Percentiles rank a stretch among this genome's conserved stretches.
Conservation (phyloP, 2,329 filamentous ascomycete genomes). For the Talaromyces sp. region DNA sequence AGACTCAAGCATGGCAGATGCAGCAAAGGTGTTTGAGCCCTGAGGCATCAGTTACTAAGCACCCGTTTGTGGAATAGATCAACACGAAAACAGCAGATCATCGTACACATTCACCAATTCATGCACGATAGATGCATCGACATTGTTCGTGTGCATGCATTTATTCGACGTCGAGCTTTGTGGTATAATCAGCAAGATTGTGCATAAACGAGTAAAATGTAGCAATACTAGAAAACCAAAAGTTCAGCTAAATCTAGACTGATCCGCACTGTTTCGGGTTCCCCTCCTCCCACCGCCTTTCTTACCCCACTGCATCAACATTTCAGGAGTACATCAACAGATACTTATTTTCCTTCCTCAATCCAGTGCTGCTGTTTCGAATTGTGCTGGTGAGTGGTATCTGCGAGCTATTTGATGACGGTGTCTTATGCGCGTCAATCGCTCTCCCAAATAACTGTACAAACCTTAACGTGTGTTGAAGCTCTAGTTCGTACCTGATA, state of each 20-base stretch:
- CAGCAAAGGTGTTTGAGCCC: not conserved
- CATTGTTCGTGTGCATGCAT: not conserved
- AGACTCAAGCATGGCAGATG: not conserved
- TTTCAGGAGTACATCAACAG: slow-evolving; percentile 9
- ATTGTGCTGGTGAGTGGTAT: not conserved
- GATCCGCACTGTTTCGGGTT: not conserved
- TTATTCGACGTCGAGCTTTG: not conserved
- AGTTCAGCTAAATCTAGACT: not conserved
- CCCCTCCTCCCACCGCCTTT: slow-evolving; percentile 16
- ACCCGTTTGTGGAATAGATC: not conserved
- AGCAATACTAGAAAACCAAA: not conserved
- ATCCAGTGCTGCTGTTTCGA: not conserved
- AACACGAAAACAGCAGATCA: not conserved
- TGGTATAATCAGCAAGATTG: not conserved
- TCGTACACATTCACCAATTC: not conserved
- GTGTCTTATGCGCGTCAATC: not conserved
- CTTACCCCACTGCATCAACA: slow-evolving; percentile 16
- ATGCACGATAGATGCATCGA: not conserved
- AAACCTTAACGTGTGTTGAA: not conserved
- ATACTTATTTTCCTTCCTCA: not conserved
- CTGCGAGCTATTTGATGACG: not conserved
- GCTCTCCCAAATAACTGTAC: not conserved
- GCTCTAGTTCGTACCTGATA: slow-evolving; percentile 1
- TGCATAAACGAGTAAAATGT: not conserved
- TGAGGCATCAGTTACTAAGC: not conserved